A percentile compares a stretch with the other conserved stretches of the same genome.
These are phyloP conservation scores for Aspergillus ostianus DNA, from an alignment of 495 filamentous ascomycete species.

Conservation along the genomic window DNA sequence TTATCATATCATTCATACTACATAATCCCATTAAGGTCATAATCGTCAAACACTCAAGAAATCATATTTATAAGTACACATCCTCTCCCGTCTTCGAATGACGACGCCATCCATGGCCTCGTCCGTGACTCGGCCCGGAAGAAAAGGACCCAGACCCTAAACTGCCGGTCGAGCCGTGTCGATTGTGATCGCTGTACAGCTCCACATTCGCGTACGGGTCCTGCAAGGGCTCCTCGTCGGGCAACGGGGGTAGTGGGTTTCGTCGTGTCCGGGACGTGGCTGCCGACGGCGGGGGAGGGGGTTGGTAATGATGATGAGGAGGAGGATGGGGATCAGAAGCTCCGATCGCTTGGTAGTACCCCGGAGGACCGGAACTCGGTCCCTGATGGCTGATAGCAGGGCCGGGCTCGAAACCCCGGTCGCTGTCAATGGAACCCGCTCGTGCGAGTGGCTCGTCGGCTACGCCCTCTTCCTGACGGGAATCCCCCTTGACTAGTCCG, in stretches of 20 bases:
- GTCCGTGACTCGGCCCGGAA: constrained; percentile 8
- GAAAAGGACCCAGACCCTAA: constrained; percentile 15
- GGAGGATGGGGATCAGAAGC: not conserved
- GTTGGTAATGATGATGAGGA: not conserved
- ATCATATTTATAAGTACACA: not conserved
- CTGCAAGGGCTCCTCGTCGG: constrained; percentile 17
- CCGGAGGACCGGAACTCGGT: not conserved
- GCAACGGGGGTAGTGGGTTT: constrained; percentile 23
- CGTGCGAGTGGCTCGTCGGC: constrained; percentile 34
- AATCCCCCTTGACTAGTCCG: constrained; percentile 80
- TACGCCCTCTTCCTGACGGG: constrained; percentile 26
- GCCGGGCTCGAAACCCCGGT: constrained; percentile 14
- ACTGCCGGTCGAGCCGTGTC: constrained; percentile 12
- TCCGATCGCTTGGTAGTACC: constrained; percentile 4
- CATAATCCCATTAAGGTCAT: constrained; percentile 9
- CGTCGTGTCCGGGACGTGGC: constrained; percentile 11
- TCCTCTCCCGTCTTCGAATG: constrained; percentile 17
- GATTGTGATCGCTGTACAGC: not conserved
- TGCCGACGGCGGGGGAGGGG: constrained; percentile 10
- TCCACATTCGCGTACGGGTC: constrained; percentile 8
- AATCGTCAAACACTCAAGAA: not conserved
- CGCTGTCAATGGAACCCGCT: constrained; percentile 24
- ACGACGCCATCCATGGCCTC: constrained; percentile 35
- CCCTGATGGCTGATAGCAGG: not conserved
- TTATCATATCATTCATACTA: constrained; percentile 18